These are phyloP conservation scores for Blakeslea trispora DNA, from an alignment of 371 early-diverging fungal genomes.

Conservation along the genomic window DNA sequence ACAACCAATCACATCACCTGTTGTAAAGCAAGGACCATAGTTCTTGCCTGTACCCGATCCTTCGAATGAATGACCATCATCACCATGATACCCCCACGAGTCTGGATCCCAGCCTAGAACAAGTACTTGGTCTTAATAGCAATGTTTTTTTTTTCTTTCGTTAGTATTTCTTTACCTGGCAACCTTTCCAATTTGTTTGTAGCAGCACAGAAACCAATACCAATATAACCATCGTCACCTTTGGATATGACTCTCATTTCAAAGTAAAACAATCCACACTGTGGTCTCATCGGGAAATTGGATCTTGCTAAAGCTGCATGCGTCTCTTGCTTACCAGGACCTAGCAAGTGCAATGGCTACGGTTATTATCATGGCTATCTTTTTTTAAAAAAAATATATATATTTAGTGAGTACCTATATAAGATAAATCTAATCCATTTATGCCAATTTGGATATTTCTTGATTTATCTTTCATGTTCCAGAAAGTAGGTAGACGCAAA, in stretches of 20 bases:
- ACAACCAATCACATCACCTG: slow-evolving; percentile 93
- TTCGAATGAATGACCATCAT: slow-evolving; percentile 87
- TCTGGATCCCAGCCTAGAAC: slow-evolving; percentile 72
- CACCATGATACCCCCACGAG: slow-evolving; percentile 92
- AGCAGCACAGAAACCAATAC: slow-evolving; percentile 78
- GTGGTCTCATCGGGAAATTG: slow-evolving; percentile 84
- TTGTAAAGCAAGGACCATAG: slow-evolving; percentile 91
- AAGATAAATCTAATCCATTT: slow-evolving; percentile 57
- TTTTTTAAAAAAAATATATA: slow-evolving; percentile 19
- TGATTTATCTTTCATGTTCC: slow-evolving; percentile 68
- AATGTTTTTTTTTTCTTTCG: too few species aligned
- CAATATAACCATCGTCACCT: slow-evolving; percentile 92
- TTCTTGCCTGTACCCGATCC: slow-evolving; percentile 78
- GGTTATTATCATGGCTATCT: too few species aligned
- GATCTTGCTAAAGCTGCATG: slow-evolving; percentile 86
- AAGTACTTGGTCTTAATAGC: background rate
- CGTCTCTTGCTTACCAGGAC: slow-evolving; percentile 75
- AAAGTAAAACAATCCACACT: slow-evolving; percentile 89
- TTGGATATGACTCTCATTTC: slow-evolving; percentile 85
- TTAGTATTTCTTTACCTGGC: slow-evolving; percentile 61
- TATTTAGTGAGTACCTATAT: slow-evolving; percentile 40
- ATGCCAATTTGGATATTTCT: slow-evolving; percentile 54
- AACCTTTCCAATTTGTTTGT: slow-evolving; percentile 61
- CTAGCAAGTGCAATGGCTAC: too few species aligned
- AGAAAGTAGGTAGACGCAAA: slow-evolving; percentile 57